Evolutionary conservation across 352 stramenopile species (phyloP).

Genomic region (Pythium oligandrum): DNA sequence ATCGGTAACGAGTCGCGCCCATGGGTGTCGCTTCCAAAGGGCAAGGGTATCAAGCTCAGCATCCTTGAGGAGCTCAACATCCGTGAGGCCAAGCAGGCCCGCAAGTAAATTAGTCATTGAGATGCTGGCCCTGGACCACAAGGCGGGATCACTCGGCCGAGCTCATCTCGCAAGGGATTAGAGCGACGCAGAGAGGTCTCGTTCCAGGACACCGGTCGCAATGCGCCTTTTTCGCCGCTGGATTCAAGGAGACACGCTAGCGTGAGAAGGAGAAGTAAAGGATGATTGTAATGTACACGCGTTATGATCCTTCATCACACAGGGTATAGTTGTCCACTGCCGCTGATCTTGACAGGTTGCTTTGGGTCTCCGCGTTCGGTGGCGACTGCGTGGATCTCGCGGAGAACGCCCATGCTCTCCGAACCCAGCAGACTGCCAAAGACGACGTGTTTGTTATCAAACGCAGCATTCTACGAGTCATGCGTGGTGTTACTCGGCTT

Average conservation of each 20-base stretch:
- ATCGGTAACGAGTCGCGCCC: slow-evolving; percentile 93
- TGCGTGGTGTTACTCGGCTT: not conserved
- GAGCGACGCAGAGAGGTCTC: too few species aligned
- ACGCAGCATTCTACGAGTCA: slow-evolving; percentile 35
- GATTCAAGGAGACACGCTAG: too few species aligned
- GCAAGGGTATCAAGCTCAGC: slow-evolving; percentile 99
- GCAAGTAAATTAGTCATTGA: slow-evolving; percentile 37
- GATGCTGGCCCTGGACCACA: too few species aligned
- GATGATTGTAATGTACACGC: not conserved
- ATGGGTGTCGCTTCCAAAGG: slow-evolving; percentile 95
- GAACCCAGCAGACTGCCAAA: slow-evolving; percentile 55
- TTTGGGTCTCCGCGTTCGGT: slow-evolving; percentile 46
- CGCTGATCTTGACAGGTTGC: slow-evolving; percentile 34
- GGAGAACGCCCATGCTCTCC: slow-evolving; percentile 40
- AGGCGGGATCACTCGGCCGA: too few species aligned
- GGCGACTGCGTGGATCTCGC: slow-evolving; percentile 43
- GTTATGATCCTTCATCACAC: slow-evolving; percentile 1
- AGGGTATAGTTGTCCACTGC: slow-evolving; percentile 42
- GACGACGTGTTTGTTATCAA: slow-evolving; percentile 82
- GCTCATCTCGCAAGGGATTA: too few species aligned
- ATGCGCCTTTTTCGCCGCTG: too few species aligned
- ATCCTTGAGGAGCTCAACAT: slow-evolving; percentile 95
- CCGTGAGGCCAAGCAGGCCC: slow-evolving; percentile 62
- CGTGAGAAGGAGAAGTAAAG: not conserved
- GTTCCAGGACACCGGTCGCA: too few species aligned